Conservation (phyloP, 1,139 yeast species). For the Diutina neorugosa region DNA sequence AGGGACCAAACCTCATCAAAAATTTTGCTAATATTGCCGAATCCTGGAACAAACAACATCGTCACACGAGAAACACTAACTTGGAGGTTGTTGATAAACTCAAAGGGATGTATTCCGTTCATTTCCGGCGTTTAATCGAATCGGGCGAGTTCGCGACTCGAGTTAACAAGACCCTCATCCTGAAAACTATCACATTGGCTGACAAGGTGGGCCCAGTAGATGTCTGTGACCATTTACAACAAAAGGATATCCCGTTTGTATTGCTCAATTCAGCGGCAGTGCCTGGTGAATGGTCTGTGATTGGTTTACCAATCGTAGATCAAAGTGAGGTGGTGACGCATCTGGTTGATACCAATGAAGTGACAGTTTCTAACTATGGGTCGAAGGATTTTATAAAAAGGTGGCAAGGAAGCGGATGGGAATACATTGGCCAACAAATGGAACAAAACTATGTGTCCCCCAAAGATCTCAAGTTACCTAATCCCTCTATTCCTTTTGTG, state of each 20-base stretch:
- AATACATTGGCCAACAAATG: not conserved
- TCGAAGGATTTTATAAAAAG: too few relatives aligned
- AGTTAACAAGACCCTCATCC: not conserved
- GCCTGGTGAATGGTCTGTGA: conserved; percentile 83
- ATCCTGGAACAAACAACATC: conserved; percentile 10
- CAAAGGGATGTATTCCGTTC: not conserved
- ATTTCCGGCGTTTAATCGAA: not conserved
- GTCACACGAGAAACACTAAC: not conserved
- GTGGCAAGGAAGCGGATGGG: not conserved
- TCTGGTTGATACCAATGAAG: conserved; percentile 21
- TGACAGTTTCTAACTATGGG: not conserved
- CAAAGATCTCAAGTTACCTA: conserved; percentile 5
- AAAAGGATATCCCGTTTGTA: conserved; percentile 27
- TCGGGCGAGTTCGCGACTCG: not conserved
- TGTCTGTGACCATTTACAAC: conserved; percentile 34
- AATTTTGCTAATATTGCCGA: conserved; percentile 54
- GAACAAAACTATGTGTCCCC: conserved; percentile 4
- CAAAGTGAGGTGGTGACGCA: conserved; percentile 54
- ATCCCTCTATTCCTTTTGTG: conserved; percentile 41
- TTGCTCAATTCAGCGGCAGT: conserved; percentile 61
- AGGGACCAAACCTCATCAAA: conserved; percentile 44
- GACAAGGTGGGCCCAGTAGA: conserved; percentile 14
- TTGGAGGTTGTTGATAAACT: not conserved
- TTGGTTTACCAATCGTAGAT: conserved; percentile 52
- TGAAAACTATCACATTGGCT: not conserved